Base-by-base conservation (phyloP, 2,329 filamentous ascomycete species). In the Alternaria postmessia region DNA sequence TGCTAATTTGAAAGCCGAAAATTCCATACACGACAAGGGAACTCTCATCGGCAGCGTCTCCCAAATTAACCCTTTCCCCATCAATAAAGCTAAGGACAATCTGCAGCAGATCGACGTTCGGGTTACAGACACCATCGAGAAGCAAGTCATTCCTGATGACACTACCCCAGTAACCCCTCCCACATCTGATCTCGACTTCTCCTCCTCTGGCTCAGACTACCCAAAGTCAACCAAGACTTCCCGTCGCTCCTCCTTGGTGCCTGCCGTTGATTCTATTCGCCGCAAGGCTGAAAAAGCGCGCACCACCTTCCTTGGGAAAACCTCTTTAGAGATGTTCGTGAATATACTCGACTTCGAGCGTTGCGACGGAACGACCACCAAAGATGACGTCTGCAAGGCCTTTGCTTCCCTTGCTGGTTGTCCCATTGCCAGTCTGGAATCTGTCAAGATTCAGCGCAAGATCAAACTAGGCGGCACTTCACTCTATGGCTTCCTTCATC, bases 281-380 rank as follows among this genome's bases (percentile, higher is more conserved):
- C 32, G 30, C 51, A 44, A 55, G 22, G 14, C 41, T 5, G 36
- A 51, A n/a, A 26, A 41, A 8, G 52, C 48, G n/a, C 36, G 49
- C 42, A 54, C 32, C 11, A 58, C 53, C 9, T 49, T 51, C 28
- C 51, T 63, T 11, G 57, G 61, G 36, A 30, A 7, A 12, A 42
- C 11, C 1, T 58, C 51, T 3, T 20, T 61, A 7, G 53, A 47
- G 3, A 28, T 32, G 4, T 57, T 63, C 26, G 12, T 57, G 9
- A 34, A 24, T 6, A 22, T 7, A 14, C 44, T 63, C 11, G 14
- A 41, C 20, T 54, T 63, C 18, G 49, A 48, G 32, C 20, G 20
- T 7, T 18, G 16, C 7, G 39, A 57, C 30, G 51, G 51, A 12
- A 52, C 46, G 2, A 54, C 54, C 8, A 54, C 54, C 16, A 63